phyloP scores from a whole-genome alignment of 257 asterid genomes.

The Scutellaria galericulata region DNA sequence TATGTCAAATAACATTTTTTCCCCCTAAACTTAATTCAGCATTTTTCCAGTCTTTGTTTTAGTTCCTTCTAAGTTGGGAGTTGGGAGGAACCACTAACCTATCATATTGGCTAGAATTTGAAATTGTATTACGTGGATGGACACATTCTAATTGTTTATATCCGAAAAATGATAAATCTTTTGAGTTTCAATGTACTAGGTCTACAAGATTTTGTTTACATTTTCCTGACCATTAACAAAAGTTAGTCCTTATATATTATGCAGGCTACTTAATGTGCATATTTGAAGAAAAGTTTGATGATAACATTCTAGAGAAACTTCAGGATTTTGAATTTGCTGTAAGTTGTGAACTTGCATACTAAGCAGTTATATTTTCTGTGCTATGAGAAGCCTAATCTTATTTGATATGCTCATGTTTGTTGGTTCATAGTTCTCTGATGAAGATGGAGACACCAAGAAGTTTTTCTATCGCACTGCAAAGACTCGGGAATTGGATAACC shows the following conservation, averaged over 20 bases:
- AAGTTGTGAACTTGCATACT: conserved; percentile 43
- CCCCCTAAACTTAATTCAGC: not conserved
- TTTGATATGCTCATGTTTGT: conserved; percentile 37
- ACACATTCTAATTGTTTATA: not conserved
- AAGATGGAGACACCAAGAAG: conserved; percentile 78
- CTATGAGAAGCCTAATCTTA: conserved; percentile 32
- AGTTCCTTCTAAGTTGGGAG: conserved; percentile 8
- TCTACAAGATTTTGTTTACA: conserved; percentile 29
- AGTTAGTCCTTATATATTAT: conserved; percentile 31
- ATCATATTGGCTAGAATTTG: conserved; percentile 19
- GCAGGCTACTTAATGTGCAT: conserved; percentile 97
- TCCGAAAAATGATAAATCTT: conserved; percentile 22
- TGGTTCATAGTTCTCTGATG: conserved; percentile 74
- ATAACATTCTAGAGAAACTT: conserved; percentile 63
- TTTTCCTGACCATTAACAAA: conserved; percentile 5
- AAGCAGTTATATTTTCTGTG: conserved; percentile 16
- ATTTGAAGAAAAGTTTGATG: conserved; percentile 77
- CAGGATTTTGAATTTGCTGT: conserved; percentile 93
- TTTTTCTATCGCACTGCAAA: conserved; percentile 85
- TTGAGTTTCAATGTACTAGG: conserved; percentile 21
- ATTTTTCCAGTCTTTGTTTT: conserved; percentile 12
- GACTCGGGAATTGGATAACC: conserved; percentile 88
- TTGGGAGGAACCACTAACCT: not conserved
- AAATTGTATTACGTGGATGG: conserved; percentile 9
- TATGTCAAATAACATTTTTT: not conserved